Evolutionary conservation across 305 asterid species (phyloP).

Genomic region (Salvia sclarea): DNA sequence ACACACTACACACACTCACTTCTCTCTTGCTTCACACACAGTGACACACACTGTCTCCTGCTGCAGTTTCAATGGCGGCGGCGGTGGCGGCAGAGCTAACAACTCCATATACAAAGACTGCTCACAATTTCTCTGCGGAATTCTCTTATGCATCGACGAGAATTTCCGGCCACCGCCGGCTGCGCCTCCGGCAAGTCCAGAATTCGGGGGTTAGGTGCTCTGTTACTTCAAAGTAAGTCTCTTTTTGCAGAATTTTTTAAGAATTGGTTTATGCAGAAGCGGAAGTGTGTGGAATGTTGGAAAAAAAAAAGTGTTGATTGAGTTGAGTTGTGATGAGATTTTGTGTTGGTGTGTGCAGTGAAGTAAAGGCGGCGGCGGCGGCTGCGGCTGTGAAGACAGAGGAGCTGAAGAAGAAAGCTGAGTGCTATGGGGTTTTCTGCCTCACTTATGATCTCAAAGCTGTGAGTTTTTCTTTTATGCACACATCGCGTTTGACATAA

Average conservation of each 20-base stretch:
- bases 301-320: no score
- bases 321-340: slow-evolving; percentile 19
- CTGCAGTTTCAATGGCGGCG: slow-evolving; percentile 71
- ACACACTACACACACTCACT: neutral
- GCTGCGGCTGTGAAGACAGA: slow-evolving; percentile 59
- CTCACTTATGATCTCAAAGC: slow-evolving; percentile 97
- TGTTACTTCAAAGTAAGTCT: slow-evolving; percentile 65
- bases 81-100: slow-evolving; percentile 77
- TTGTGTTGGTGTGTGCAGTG: slow-evolving; percentile 45
- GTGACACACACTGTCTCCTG: slow-evolving; percentile 24
- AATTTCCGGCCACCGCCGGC: slow-evolving; percentile 43
- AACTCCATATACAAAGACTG: slow-evolving; percentile 39
- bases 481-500: slow-evolving; percentile 22
- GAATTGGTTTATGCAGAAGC: neutral
- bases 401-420: slow-evolving; percentile 72
- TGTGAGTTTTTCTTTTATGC: slow-evolving; percentile 49
- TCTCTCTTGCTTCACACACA: neutral
- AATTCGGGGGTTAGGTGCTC: slow-evolving; percentile 65
- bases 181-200: slow-evolving; percentile 37
- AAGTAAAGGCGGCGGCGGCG: slow-evolving; percentile 66
- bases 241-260: no score
- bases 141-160: slow-evolving; percentile 52
- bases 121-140: slow-evolving; percentile 47
- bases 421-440: slow-evolving; percentile 87
- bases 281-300: neutral